A percentile compares a stretch with the other conserved stretches of the same genome.
Evolutionary conservation across 805 yeast species (phyloP).

Genomic region (Candida ulmi): DNA sequence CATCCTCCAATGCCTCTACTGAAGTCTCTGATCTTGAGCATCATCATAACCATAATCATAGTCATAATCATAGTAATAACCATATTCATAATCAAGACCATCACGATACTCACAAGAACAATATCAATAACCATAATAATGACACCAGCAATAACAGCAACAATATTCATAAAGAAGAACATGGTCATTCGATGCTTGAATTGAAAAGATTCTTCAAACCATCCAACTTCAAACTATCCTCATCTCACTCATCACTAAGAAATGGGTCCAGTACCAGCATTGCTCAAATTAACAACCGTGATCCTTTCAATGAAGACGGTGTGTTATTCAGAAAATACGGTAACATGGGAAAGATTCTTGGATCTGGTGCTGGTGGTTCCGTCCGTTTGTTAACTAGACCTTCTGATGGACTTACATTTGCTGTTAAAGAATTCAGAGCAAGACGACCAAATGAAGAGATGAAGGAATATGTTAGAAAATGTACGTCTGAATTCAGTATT

Average conservation of each 20-base stretch:
- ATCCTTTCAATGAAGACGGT: conserved; percentile 40
- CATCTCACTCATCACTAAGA: conserved; percentile 4
- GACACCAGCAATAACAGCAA: background rate
- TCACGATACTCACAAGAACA: no score
- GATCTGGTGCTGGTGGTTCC: conserved; percentile 87
- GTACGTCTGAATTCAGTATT: conserved; percentile 84
- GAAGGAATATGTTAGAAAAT: conserved; percentile 78
- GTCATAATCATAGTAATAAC: background rate
- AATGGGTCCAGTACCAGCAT: conserved; percentile 5
- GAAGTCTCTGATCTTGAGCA: background rate
- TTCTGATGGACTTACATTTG: conserved; percentile 66
- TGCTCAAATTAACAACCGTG: background rate
- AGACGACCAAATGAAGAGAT: conserved; percentile 63
- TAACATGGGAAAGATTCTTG: conserved; percentile 65
- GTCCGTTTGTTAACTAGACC: conserved; percentile 69
- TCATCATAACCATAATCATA: no score
- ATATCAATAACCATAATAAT: no score
- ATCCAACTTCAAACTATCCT: background rate
- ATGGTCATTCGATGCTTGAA: conserved; percentile 15
- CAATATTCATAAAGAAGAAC: background rate
- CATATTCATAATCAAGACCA: background rate
- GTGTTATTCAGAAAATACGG: conserved; percentile 59
- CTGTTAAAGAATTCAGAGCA: conserved; percentile 78
- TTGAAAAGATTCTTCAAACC: conserved; percentile 18
- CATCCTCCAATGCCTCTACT: background rate